Conservation (phyloP, 345 rosid genomes). For the Gossypium raimondii region DNA sequence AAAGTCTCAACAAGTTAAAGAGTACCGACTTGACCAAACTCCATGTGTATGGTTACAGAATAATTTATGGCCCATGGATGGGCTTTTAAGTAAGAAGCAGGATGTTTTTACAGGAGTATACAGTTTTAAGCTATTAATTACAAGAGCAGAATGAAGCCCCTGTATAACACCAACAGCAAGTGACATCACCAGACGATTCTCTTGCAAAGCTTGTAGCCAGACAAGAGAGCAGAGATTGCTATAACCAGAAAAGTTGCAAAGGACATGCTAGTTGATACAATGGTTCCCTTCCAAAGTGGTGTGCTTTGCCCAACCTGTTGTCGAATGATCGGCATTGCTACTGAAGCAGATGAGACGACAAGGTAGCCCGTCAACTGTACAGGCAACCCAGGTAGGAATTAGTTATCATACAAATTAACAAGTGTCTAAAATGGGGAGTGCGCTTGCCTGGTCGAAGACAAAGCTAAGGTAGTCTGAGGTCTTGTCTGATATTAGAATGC, state of each 20-base stretch:
- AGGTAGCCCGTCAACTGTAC: slow-evolving; percentile 55
- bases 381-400: not conserved
- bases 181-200: slow-evolving; percentile 30
- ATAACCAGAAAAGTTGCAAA: slow-evolving; percentile 41
- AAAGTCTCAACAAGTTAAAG: not conserved
- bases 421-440: not conserved
- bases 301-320: slow-evolving; percentile 24
- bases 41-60: not conserved
- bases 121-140: not conserved
- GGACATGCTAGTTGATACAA: slow-evolving; percentile 44
- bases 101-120: not conserved
- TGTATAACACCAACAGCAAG: not conserved
- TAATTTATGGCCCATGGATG: not conserved
- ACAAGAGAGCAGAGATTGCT: slow-evolving; percentile 40
- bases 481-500: slow-evolving; percentile 57
- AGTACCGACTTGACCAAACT: not conserved
- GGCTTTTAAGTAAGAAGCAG: not conserved
- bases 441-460: slow-evolving; percentile 58
- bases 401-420: not conserved
- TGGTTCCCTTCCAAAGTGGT: slow-evolving; percentile 42
- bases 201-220: slow-evolving; percentile 85
- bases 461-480: slow-evolving; percentile 63
- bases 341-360: slow-evolving; percentile 59
- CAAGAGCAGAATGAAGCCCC: not conserved
- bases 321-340: slow-evolving; percentile 45